Evolutionary conservation across 2,329 filamentous ascomycete species (phyloP).

Genomic region (Aspergillus ustus): DNA sequence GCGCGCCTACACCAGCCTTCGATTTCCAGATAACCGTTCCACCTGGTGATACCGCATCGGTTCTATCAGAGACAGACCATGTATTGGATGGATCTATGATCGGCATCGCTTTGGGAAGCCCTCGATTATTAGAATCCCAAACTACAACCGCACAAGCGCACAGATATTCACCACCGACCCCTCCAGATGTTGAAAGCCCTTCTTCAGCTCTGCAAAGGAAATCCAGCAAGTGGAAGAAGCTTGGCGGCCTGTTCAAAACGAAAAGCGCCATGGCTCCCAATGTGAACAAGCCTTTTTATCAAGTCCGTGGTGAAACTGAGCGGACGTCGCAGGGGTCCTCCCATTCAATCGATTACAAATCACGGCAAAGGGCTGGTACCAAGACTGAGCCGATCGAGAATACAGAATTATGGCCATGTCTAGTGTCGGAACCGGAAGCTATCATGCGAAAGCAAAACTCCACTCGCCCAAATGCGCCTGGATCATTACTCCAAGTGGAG

Average conservation of each 20-base stretch:
- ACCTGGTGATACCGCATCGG: constrained; percentile 29
- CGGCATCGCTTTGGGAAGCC: constrained; percentile 76
- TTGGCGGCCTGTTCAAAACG: constrained; percentile 49
- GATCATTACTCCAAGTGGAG: constrained; percentile 69
- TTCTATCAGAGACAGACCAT: constrained; percentile 20
- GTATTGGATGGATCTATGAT: constrained; percentile 57
- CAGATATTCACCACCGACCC: constrained; percentile 20
- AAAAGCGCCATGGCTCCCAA: constrained; percentile 35
- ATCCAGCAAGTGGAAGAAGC: constrained; percentile 53
- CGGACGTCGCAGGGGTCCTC: constrained; percentile 27
- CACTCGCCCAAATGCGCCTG: constrained; percentile 12
- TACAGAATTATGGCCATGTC: constrained; percentile 27
- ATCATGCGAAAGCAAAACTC: constrained; percentile 19
- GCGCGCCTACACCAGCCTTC: constrained; percentile 27
- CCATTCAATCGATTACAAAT: constrained; percentile 26
- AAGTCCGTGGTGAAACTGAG: constrained; percentile 29
- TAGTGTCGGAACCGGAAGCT: constrained; percentile 29
- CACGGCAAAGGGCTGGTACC: constrained; percentile 7
- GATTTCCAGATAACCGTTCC: constrained; percentile 38
- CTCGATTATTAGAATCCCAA: constrained; percentile 45
- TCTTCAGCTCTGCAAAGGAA: constrained; percentile 34
- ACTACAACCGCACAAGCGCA: constrained; percentile 22
- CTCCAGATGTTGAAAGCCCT: constrained; percentile 18
- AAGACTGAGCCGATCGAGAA: constrained; percentile 15
- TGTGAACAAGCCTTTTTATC: constrained; percentile 34